Evolutionary conservation across 768 basidiomycete species (phyloP).

Genomic region (Kwoniella sp.): DNA sequence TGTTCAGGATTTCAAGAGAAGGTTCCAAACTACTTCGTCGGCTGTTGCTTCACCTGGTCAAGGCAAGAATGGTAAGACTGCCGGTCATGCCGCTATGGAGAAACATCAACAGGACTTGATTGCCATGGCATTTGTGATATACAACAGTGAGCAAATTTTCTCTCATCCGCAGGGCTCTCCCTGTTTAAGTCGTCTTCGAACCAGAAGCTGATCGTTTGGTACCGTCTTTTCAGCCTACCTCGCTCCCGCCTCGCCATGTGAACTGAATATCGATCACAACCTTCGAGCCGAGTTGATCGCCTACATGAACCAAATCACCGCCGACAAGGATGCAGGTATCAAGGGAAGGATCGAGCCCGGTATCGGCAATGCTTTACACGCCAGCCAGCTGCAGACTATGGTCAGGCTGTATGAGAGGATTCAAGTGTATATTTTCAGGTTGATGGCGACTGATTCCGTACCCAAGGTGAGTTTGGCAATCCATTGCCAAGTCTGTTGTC

Average conservation of each 20-base stretch:
- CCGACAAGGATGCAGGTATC: constrained; percentile 57
- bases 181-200: no score
- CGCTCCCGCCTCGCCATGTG: constrained; percentile 90
- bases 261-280: constrained; percentile 97
- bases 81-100: constrained; percentile 74
- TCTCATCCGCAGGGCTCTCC: no score
- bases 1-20: constrained; percentile 92
- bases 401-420: constrained; percentile 93
- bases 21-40: constrained; percentile 92
- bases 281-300: constrained; percentile 90
- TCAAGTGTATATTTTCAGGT: constrained; percentile 90
- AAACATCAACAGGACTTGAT: constrained; percentile 93
- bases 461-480: constrained; percentile 65
- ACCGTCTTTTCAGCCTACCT: constrained; percentile 76
- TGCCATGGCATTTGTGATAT: constrained; percentile 81
- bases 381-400: constrained; percentile 92
- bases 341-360: constrained; percentile 67
- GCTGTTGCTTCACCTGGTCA: constrained; percentile 62
- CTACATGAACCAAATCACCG: constrained; percentile 88
- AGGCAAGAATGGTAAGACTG: constrained; percentile 56
- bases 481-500: no score
- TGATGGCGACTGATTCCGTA: constrained; percentile 99
- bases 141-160: constrained; percentile 55
- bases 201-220: constrained; percentile 2
- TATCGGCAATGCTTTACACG: constrained; percentile 79